Conservation (phyloP, 2,329 filamentous ascomycete genomes). For the Aspergillus fumigatiaffinis region DNA sequence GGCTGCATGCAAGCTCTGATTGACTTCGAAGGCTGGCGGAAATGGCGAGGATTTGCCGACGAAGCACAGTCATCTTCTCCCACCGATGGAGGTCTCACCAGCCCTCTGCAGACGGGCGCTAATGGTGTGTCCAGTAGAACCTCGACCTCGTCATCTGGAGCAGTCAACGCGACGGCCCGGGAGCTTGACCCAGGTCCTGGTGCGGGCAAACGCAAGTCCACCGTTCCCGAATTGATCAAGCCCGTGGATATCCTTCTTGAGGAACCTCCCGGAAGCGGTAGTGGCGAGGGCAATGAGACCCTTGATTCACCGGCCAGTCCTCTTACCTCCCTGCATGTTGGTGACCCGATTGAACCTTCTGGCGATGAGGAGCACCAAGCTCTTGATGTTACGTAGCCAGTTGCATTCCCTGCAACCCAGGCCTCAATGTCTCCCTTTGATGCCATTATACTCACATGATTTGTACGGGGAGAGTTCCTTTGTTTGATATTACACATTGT, state of each 20-base stretch:
- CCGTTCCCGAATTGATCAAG: constrained; percentile 6
- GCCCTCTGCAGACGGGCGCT: constrained; percentile 25
- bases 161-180: neutral
- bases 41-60: constrained; percentile 80
- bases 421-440: neutral
- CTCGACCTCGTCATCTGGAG: neutral
- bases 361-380: neutral
- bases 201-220: constrained; percentile 11
- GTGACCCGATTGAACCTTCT: constrained; percentile 1
- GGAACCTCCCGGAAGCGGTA: constrained; percentile 29
- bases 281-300: constrained; percentile 18
- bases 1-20: constrained; percentile 99
- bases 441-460: neutral
- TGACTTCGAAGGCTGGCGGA: constrained; percentile 96
- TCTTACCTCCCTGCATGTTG: constrained; percentile 7
- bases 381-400: neutral
- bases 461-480: neutral
- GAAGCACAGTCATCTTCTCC: constrained; percentile 16
- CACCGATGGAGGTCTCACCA: constrained; percentile 17
- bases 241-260: constrained; percentile 13
- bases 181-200: neutral
- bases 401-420: neutral
- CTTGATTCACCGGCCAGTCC: constrained; percentile 23
- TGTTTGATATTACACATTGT: neutral
- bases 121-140: constrained; percentile 5